Evolutionary conservation across 768 basidiomycete species (phyloP).

Genomic region (Termitomyces sp.): DNA sequence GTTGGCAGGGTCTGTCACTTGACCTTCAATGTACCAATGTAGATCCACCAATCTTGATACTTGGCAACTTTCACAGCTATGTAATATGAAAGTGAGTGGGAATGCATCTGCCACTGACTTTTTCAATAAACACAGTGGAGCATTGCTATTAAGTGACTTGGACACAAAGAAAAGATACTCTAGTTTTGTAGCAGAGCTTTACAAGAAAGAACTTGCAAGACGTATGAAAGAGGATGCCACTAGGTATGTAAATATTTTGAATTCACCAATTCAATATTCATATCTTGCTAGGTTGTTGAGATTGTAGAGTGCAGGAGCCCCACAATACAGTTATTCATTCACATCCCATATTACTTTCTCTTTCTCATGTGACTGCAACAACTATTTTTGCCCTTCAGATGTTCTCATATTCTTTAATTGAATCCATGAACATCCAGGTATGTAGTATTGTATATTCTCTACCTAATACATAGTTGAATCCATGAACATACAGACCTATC

Average conservation of each 20-base stretch:
- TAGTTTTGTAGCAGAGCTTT: constrained; percentile 74
- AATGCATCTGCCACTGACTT: constrained; percentile 85
- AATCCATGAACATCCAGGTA: too few species aligned
- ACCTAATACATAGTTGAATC: too few species aligned
- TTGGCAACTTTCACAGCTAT: constrained; percentile 88
- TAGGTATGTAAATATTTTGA: constrained; percentile 37
- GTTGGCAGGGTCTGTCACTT: background rate
- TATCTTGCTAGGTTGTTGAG: constrained; percentile 21
- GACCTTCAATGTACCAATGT: constrained; percentile 31
- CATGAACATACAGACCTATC: too few species aligned
- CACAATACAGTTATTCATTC: too few species aligned
- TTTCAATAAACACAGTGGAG: constrained; percentile 82
- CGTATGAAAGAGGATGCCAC: constrained; percentile 71
- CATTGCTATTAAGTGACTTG: constrained; percentile 58
- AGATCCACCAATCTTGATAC: constrained; percentile 96
- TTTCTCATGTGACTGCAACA: too few species aligned
- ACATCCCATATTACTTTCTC: too few species aligned
- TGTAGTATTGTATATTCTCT: too few species aligned
- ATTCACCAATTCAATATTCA: background rate
- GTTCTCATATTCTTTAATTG: too few species aligned
- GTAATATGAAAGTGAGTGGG: constrained; percentile 95
- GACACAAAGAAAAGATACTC: constrained; percentile 91
- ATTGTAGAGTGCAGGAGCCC: too few species aligned
- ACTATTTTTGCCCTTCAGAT: too few species aligned
- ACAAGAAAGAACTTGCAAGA: constrained; percentile 86